Percentiles rank a stretch among this genome's conserved stretches.
phyloP scores from a whole-genome alignment of 2,329 filamentous ascomycete species.

The Exophiala dermatitidis region DNA sequence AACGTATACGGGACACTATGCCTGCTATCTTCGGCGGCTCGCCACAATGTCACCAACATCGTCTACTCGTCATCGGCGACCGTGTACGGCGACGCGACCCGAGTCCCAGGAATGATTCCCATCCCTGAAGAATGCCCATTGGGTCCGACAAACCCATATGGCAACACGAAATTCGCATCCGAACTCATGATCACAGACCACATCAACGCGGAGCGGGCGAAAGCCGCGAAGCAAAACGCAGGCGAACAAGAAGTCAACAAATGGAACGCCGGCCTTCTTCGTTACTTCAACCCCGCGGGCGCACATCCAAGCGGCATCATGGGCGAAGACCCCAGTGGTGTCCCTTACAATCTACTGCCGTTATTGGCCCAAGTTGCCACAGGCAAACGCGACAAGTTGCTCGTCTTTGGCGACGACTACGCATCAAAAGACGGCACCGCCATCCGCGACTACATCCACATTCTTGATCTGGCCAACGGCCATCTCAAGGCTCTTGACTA shows the following conservation, averaged over 20 bases:
- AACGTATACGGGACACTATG: constrained; percentile 90
- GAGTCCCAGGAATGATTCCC: constrained; percentile 95
- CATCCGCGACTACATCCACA: constrained; percentile 97
- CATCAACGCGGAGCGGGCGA: constrained; percentile 77
- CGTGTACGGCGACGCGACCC: constrained; percentile 95
- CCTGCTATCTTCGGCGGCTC: constrained; percentile 78
- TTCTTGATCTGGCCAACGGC: constrained; percentile 78
- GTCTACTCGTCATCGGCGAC: constrained; percentile 98
- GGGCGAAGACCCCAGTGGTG: constrained; percentile 93
- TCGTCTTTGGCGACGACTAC: constrained; percentile 96
- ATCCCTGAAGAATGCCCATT: constrained; percentile 96
- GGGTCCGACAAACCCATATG: constrained; percentile 94
- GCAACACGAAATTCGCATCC: constrained; percentile 88
- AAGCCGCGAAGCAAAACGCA: constrained; percentile 71
- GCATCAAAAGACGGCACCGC: constrained; percentile 81
- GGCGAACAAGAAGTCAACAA: constrained; percentile 57
- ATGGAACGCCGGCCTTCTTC: constrained; percentile 87
- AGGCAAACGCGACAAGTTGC: constrained; percentile 84
- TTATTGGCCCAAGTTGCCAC: constrained; percentile 93
- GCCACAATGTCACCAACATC: constrained; percentile 88
- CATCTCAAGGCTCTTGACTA: constrained; percentile 87
- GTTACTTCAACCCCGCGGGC: constrained; percentile 97
- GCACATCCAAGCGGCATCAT: constrained; percentile 93
- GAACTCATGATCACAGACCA: constrained; percentile 89
- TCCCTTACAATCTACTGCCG: constrained; percentile 92